These are phyloP conservation scores for Phytophthora europaea DNA, from an alignment of 352 stramenopile species.

Conservation along the genomic window DNA sequence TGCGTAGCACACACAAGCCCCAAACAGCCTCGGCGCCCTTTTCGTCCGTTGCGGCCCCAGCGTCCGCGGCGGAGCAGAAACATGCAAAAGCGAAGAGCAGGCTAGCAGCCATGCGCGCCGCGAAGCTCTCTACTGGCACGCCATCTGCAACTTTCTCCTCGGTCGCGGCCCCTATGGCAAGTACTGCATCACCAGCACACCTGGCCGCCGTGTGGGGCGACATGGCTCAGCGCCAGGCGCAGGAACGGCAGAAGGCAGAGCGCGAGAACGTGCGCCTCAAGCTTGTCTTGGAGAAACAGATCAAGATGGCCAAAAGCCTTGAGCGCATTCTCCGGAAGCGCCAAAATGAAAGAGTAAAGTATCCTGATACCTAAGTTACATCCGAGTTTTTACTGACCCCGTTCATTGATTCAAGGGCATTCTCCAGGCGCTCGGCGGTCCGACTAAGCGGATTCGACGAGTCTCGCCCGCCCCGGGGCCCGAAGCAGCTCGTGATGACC, in stretches of 20 bases:
- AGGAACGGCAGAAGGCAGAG: slow-evolving; percentile 51
- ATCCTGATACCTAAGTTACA: slow-evolving; percentile 23
- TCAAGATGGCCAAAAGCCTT: slow-evolving; percentile 56
- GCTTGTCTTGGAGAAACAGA: slow-evolving; percentile 58
- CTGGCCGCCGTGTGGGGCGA: slow-evolving; percentile 52
- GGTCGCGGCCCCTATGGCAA: slow-evolving; percentile 26
- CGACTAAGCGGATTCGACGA: slow-evolving; percentile 38
- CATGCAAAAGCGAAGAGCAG: slow-evolving; percentile 16
- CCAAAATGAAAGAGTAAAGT: slow-evolving; percentile 49
- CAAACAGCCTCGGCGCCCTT: slow-evolving; percentile 36
- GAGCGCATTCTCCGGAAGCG: slow-evolving; percentile 49
- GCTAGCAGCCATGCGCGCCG: slow-evolving; percentile 15
- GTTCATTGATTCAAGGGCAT: slow-evolving; percentile 40
- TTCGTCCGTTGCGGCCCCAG: slow-evolving; percentile 37
- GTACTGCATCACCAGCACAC: slow-evolving; percentile 24
- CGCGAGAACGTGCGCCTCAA: slow-evolving; percentile 60
- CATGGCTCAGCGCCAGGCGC: slow-evolving; percentile 48
- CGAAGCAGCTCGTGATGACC: slow-evolving; percentile 33
- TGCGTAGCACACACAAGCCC: slow-evolving; percentile 35
- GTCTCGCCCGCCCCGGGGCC: slow-evolving; percentile 23
- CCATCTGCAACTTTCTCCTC: slow-evolving; percentile 40
- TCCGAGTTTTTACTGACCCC: slow-evolving; percentile 26
- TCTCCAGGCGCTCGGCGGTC: slow-evolving; percentile 35
- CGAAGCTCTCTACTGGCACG: slow-evolving; percentile 19
- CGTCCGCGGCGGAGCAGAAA: slow-evolving; percentile 23